These are phyloP conservation scores for Bryopsis sp. DNA, from an alignment of 139 green algal genomes.

Conservation along the genomic window DNA sequence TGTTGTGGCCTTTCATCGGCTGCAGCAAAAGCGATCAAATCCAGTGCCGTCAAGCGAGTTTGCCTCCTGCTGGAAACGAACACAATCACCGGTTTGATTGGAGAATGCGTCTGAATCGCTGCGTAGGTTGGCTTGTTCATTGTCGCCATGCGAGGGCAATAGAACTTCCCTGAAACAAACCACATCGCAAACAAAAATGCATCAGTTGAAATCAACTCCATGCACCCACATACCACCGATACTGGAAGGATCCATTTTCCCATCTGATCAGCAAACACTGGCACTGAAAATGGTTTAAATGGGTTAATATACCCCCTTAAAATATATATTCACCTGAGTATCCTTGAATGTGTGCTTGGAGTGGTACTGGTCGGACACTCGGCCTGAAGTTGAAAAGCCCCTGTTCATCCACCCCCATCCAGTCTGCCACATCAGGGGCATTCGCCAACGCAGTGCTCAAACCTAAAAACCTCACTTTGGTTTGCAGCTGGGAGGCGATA, in stretches of 20 bases:
- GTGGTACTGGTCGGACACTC: constrained; percentile 81
- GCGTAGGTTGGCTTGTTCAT: constrained; percentile 98
- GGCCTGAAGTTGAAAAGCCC: constrained; percentile 98
- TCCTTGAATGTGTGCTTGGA: constrained; percentile 93
- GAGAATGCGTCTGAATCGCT: constrained; percentile 87
- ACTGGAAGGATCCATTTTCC: too few species aligned
- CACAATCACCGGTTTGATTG: constrained; percentile 86
- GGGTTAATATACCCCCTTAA: background rate
- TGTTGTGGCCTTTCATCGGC: constrained; percentile 73
- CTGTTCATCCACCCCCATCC: constrained; percentile 71
- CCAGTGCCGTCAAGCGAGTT: constrained; percentile 90
- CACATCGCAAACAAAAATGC: background rate
- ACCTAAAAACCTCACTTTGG: constrained; percentile 78
- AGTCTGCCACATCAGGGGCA: constrained; percentile 86
- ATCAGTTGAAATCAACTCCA: background rate
- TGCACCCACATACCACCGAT: background rate
- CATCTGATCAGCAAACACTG: background rate
- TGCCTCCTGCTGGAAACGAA: constrained; percentile 84
- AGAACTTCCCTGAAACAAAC: constrained; percentile 67
- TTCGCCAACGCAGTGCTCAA: constrained; percentile 94
- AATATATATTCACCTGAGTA: constrained; percentile 40
- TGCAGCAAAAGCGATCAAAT: constrained; percentile 89
- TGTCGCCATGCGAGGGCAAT: constrained; percentile 92
- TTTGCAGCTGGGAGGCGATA: constrained; percentile 57
- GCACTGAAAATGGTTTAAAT: constrained; percentile 1